phyloP scores from a whole-genome alignment of 2,329 filamentous ascomycete genomes.

The Monosporascus sp. region DNA sequence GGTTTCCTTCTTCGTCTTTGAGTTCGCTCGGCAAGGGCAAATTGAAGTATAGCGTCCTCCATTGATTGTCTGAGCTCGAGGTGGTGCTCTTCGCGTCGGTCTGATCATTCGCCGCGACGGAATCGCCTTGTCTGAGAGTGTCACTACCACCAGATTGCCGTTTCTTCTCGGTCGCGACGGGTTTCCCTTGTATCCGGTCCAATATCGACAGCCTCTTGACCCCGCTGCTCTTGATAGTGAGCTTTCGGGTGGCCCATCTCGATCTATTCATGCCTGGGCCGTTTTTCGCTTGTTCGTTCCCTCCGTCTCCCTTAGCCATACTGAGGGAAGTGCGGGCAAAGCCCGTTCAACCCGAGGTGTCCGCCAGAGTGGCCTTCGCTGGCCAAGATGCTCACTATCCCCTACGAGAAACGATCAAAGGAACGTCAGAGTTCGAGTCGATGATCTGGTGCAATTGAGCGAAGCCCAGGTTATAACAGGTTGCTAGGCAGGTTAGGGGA shows the following conservation, averaged over 20 bases:
- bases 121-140: conserved; percentile 19
- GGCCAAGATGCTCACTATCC: conserved; percentile 14
- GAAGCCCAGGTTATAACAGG: neutral
- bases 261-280: conserved; percentile 65
- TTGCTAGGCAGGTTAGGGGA: neutral
- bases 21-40: conserved; percentile 67
- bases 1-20: conserved; percentile 75
- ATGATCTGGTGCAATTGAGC: conserved; percentile 1
- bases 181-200: conserved; percentile 63
- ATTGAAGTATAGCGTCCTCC: conserved; percentile 77
- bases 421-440: neutral
- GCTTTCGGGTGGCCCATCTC: conserved; percentile 93
- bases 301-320: conserved; percentile 30
- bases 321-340: conserved; percentile 32
- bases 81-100: conserved; percentile 30
- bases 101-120: conserved; percentile 26
- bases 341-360: conserved; percentile 36
- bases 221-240: conserved; percentile 66
- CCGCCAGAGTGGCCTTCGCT: conserved; percentile 34
- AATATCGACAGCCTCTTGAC: conserved; percentile 80
- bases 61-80: conserved; percentile 34
- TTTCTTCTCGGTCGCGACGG: conserved; percentile 64
- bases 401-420: neutral
- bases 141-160: conserved; percentile 37
- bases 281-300: conserved; percentile 15